Evolutionary conservation across 768 basidiomycete species (phyloP).

Genomic region (Serendipita sp.): DNA sequence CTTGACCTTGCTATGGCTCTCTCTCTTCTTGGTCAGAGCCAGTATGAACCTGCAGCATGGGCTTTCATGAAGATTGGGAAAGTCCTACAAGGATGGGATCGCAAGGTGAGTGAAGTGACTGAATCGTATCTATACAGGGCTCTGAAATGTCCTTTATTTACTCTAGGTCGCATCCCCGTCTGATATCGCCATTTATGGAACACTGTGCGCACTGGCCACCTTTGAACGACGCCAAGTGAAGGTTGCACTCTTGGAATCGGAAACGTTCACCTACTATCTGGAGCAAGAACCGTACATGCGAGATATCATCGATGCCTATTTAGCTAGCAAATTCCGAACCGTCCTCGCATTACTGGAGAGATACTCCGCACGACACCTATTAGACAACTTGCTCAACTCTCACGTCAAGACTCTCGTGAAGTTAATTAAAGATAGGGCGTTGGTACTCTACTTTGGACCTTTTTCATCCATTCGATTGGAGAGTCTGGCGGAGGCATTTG

Average conservation of each 20-base stretch:
- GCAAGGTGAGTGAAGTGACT: conserved; percentile 29
- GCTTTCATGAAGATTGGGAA: conserved; percentile 55
- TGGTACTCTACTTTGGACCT: conserved; percentile 81
- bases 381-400: conserved; percentile 58
- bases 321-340: conserved; percentile 71
- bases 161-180: conserved; percentile 53
- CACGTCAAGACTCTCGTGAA: conserved; percentile 52
- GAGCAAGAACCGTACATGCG: conserved; percentile 79
- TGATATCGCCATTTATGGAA: conserved; percentile 79
- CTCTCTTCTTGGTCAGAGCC: conserved; percentile 49
- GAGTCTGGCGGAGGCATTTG: conserved; percentile 75
- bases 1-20: conserved; percentile 71
- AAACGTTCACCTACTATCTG: conserved; percentile 31
- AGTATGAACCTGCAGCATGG: conserved; percentile 67
- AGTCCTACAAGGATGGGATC: conserved; percentile 62
- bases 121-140: background rate
- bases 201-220: conserved; percentile 67
- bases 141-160: no score
- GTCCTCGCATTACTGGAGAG: conserved; percentile 58
- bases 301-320: conserved; percentile 72
- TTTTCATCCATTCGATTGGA: conserved; percentile 73
- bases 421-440: conserved; percentile 57
- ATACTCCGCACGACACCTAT: conserved; percentile 58
- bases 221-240: conserved; percentile 56
- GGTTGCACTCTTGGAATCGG: conserved; percentile 18